phyloP scores from a whole-genome alignment of 2,329 filamentous ascomycete genomes.

The Phialocephala subalpina region DNA sequence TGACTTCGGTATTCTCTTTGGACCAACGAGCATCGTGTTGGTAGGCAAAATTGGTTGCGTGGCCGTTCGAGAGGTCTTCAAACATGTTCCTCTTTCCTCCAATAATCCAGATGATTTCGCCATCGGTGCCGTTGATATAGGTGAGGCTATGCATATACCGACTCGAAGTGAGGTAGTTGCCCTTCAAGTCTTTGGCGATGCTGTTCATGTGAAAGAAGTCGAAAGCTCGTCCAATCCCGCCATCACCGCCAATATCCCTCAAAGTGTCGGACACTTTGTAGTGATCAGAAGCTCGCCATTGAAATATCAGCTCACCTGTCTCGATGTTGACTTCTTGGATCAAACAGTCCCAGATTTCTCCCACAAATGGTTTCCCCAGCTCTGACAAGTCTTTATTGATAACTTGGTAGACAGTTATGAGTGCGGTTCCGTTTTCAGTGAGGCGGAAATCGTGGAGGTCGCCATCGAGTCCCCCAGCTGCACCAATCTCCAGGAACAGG shows the following conservation, averaged over 20 bases:
- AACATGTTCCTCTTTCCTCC: constrained; percentile 54
- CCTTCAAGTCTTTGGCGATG: constrained; percentile 56
- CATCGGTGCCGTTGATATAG: constrained; percentile 43
- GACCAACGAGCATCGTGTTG: constrained; percentile 55
- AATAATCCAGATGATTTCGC: constrained; percentile 53
- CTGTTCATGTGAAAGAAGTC: constrained; percentile 66
- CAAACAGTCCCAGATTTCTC: constrained; percentile 24
- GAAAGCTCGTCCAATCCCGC: constrained; percentile 44
- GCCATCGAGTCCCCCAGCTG: constrained; percentile 46
- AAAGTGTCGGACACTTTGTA: constrained; percentile 30
- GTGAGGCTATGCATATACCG: constrained; percentile 51
- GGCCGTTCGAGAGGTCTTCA: constrained; percentile 25
- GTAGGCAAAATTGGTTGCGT: constrained; percentile 41
- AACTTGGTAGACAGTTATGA: constrained; percentile 51
- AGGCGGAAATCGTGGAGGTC: constrained; percentile 56
- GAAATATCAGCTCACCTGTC: constrained; percentile 55
- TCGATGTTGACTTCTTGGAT: constrained; percentile 56
- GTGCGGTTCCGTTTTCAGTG: constrained; percentile 50
- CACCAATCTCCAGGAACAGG: constrained; percentile 47
- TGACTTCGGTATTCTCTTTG: constrained; percentile 23
- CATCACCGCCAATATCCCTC: not conserved
- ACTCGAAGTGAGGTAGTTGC: constrained; percentile 53
- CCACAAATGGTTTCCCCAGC: constrained; percentile 40
- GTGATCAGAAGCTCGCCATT: constrained; percentile 54
- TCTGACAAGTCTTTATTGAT: constrained; percentile 48